A percentile compares a stretch with the other conserved stretches of the same genome.
Evolutionary conservation across 2,329 filamentous ascomycete genomes (phyloP).

Genomic region (Trichoderma atroviride): DNA sequence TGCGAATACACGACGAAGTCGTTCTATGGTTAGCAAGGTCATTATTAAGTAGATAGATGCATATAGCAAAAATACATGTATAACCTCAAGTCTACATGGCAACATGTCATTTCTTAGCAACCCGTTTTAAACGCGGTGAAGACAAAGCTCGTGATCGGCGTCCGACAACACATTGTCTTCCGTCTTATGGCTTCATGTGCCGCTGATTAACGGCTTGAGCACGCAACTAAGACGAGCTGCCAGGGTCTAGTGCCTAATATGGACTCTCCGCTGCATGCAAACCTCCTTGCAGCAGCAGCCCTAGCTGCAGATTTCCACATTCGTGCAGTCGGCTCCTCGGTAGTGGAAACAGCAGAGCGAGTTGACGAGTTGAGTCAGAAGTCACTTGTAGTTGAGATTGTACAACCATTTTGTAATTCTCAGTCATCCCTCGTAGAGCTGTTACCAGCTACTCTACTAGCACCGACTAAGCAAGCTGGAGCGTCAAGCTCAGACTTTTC

Average conservation of each 20-base stretch:
- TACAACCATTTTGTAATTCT: slow-evolving; percentile 2
- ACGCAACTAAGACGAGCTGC: not conserved
- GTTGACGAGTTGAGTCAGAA: not conserved
- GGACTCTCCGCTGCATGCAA: slow-evolving; percentile 13
- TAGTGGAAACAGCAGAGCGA: not conserved
- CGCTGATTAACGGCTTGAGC: slow-evolving; percentile 2
- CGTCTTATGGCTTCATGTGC: not conserved
- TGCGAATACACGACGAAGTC: not conserved
- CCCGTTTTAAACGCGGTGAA: not conserved
- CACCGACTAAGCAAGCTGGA: not conserved
- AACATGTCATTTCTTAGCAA: not conserved
- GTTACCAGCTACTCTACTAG: not conserved
- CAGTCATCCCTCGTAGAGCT: not conserved
- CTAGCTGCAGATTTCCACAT: slow-evolving; percentile 1
- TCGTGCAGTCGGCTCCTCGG: not conserved
- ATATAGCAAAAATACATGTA: not conserved
- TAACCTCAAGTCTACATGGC: not conserved
- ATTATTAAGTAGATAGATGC: not conserved
- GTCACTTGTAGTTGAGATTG: not conserved
- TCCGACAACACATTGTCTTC: not conserved
- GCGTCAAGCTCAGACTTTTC: slow-evolving; percentile 7
- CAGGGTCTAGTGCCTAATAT: not conserved
- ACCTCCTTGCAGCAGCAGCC: slow-evolving; percentile 17
- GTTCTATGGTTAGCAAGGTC: not conserved
- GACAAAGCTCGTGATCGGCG: not conserved